Evolutionary conservation across 1,284 basidiomycete species (phyloP).

Genomic region (Marasmius tenuissimus): DNA sequence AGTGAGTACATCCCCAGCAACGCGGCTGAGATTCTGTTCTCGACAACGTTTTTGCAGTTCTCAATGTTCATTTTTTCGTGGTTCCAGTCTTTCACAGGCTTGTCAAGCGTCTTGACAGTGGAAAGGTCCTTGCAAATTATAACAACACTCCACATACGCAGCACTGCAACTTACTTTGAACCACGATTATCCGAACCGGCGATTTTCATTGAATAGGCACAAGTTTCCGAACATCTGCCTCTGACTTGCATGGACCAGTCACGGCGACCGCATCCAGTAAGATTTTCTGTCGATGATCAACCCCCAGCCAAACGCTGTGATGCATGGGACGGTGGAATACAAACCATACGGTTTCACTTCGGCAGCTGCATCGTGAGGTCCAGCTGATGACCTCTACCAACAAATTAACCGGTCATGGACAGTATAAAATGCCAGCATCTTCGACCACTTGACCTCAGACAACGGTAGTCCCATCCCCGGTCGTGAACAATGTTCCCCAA

Average conservation of each 20-base stretch:
- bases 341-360: neutral
- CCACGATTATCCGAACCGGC: neutral
- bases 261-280: neutral
- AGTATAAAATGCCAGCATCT: neutral
- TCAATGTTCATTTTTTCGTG: too few species aligned
- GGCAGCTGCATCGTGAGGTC: neutral
- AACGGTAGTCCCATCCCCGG: neutral
- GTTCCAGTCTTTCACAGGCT: too few species aligned
- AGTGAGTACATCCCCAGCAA: too few species aligned
- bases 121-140: too few species aligned
- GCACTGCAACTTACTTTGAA: too few species aligned
- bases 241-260: neutral
- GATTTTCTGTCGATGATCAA: too few species aligned
- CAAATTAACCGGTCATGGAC: neutral
- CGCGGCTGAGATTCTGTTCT: too few species aligned
- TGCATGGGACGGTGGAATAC: too few species aligned
- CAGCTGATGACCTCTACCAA: neutral
- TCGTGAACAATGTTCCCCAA: conserved; percentile 8
- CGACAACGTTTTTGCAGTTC: too few species aligned
- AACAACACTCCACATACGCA: too few species aligned
- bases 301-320: too few species aligned
- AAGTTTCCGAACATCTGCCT: neutral
- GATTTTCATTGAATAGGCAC: neutral
- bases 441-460: neutral
- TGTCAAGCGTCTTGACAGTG: too few species aligned